Base-by-base conservation (phyloP, 306 rosid genomes). In the Sicyos edulis region DNA sequence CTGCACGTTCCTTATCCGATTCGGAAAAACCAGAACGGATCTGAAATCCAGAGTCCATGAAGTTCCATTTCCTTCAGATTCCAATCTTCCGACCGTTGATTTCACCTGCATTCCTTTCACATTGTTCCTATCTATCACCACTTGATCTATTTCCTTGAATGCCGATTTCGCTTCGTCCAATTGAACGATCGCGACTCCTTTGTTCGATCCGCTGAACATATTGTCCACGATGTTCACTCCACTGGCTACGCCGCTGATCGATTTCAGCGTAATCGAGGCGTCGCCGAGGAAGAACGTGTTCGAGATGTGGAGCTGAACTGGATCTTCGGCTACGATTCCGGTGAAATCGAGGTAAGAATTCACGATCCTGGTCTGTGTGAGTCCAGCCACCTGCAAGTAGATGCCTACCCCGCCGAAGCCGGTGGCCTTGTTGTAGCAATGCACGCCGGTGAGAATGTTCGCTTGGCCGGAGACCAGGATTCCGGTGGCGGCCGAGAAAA, bases 341-440 rank as follows among this genome's bases (percentile, higher is more conserved):
- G 96, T 93, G 82, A 71, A 93, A 57, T 93, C 99, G 88, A 93
- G 63, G 77, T 93, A 93, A 22, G 95, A 93, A 78, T 93, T 87
- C 53, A 88, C 86, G 21, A 93, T 93, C 73, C 96, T 70, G 0
- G 91, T 93, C 71, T 93, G 96, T 0, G 92, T 87, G 47, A 88
- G 74, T n/a, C 96, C 97, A 0, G 92, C 91, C 21, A 91, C 34
- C 78, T 77, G 82, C 76, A 93, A 16, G 73, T 88, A 88, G 72
- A 91, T 93, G 56, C 99, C 99, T 0, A 84, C 83, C 0, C 99
- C 97, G 2, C 99, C 99, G 62, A 93, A 93, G 9, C 89, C 89
- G 2, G 91, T 83, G 77, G 99, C 99, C 78, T 93, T 93, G 29
- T 93, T 93, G 82, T 93, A 93, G 78, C 97, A 93, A 81, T 93